These are phyloP conservation scores for Medakamo hakoo DNA, from an alignment of 139 green algal species.

Conservation along the genomic window DNA sequence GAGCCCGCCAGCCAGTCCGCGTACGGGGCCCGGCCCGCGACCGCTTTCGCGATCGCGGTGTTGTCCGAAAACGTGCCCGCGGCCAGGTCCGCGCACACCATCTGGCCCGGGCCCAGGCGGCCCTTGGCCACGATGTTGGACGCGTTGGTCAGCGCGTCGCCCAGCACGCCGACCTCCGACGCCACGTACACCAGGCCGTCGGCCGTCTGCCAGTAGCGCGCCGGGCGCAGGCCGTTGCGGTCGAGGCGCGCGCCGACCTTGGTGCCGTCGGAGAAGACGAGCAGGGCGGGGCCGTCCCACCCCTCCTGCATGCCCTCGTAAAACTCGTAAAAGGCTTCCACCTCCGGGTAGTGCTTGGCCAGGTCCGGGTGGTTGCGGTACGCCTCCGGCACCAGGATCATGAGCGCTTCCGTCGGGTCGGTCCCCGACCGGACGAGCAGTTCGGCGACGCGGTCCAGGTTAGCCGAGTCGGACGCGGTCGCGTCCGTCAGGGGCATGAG, in stretches of 20 bases:
- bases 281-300: constrained; percentile 94
- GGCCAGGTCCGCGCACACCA: constrained; percentile 79
- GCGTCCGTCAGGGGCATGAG: constrained; percentile 71
- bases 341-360: constrained; percentile 77
- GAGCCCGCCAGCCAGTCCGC: constrained; percentile 58
- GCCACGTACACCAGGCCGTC: constrained; percentile 96
- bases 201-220: constrained; percentile 87
- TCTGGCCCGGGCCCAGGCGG: constrained; percentile 90
- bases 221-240: constrained; percentile 92
- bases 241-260: constrained; percentile 83
- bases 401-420: constrained; percentile 67
- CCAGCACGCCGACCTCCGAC: constrained; percentile 88
- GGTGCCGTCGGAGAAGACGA: constrained; percentile 92
- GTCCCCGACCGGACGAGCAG: constrained; percentile 68
- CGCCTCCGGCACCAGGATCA: constrained; percentile 93
- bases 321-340: constrained; percentile 86
- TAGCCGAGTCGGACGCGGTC: constrained; percentile 76
- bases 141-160: constrained; percentile 73
- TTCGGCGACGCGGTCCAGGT: constrained; percentile 92
- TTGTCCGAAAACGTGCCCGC: constrained; percentile 74
- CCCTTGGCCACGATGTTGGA: constrained; percentile 77
- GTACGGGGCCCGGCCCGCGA: constrained; percentile 63
- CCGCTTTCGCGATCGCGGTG: constrained; percentile 52
- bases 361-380: constrained; percentile 79
- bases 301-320: constrained; percentile 96